These are phyloP conservation scores for Cruciata laevipes DNA, from an alignment of 257 asterid genomes.

Conservation along the genomic window DNA sequence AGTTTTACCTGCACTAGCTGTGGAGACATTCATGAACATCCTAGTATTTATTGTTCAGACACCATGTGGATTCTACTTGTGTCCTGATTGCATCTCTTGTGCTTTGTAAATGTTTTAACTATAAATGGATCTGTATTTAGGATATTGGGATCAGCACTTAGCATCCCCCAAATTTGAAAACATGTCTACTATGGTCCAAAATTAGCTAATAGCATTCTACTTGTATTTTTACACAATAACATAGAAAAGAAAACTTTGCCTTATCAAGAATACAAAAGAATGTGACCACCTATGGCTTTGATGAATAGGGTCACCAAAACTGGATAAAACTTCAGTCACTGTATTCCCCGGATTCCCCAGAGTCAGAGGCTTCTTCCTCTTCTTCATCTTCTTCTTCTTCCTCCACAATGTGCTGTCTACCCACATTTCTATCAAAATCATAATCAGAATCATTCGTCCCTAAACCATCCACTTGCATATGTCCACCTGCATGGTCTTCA, in stretches of 20 bases:
- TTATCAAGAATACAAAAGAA: conserved; percentile 17
- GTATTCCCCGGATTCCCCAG: conserved; percentile 54
- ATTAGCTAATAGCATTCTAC: background rate
- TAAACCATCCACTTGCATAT: conserved; percentile 22
- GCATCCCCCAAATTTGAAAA: no score
- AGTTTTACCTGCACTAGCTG: no score
- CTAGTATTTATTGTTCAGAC: no score
- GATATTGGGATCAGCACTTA: no score
- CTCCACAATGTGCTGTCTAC: background rate
- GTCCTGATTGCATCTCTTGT: no score
- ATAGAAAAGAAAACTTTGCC: background rate
- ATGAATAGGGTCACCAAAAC: conserved; percentile 12
- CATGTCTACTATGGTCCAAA: no score
- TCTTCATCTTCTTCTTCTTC: conserved; percentile 7
- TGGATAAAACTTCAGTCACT: conserved; percentile 40
- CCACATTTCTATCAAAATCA: conserved; percentile 29
- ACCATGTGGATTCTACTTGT: no score
- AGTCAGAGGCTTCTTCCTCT: conserved; percentile 33
- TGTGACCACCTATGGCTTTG: background rate
- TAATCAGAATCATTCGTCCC: conserved; percentile 35
- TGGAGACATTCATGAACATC: no score
- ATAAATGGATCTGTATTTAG: no score
- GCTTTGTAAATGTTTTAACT: no score
- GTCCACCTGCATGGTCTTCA: conserved; percentile 27
- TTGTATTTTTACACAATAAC: conserved; percentile 13